Evolutionary conservation across 2,329 filamentous ascomycete genomes (phyloP).

Genomic region (Aspergillus oerlinghausenensis): DNA sequence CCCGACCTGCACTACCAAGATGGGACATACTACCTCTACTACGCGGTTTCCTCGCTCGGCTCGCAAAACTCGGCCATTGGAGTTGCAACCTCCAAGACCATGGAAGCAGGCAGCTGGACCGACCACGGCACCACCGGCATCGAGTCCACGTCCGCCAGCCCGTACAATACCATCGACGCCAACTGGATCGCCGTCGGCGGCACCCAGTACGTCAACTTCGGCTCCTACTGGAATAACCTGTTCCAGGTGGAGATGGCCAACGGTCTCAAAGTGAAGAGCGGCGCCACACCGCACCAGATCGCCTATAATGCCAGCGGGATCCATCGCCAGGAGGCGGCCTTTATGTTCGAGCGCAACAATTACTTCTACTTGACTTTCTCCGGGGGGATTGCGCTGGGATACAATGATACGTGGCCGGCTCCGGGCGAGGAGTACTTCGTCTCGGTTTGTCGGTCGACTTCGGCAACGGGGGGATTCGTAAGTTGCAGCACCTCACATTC

Average conservation of each 20-base stretch:
- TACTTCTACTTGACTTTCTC: slow-evolving; percentile 65
- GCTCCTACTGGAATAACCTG: slow-evolving; percentile 66
- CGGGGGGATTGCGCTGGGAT: slow-evolving; percentile 55
- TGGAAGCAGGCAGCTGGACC: slow-evolving; percentile 36
- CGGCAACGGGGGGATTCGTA: slow-evolving; percentile 52
- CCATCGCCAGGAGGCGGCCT: slow-evolving; percentile 56
- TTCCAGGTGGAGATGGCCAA: slow-evolving; percentile 52
- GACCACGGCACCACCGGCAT: slow-evolving; percentile 33
- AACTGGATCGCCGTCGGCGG: slow-evolving; percentile 46
- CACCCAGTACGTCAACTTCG: slow-evolving; percentile 54
- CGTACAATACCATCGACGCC: slow-evolving; percentile 60
- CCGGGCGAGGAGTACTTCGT: slow-evolving; percentile 61
- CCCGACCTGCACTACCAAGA: slow-evolving; percentile 59
- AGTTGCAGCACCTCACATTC: not conserved
- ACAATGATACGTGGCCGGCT: slow-evolving; percentile 49
- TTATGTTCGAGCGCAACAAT: slow-evolving; percentile 50
- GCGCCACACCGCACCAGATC: slow-evolving; percentile 43
- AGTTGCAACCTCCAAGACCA: slow-evolving; percentile 45
- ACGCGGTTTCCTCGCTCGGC: slow-evolving; percentile 59
- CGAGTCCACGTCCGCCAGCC: slow-evolving; percentile 34
- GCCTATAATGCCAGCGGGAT: slow-evolving; percentile 50
- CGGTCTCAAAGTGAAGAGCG: slow-evolving; percentile 24
- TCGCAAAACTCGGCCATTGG: slow-evolving; percentile 60
- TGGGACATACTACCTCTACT: slow-evolving; percentile 60
- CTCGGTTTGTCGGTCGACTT: slow-evolving; percentile 55